Percentiles rank a stretch among this genome's conserved stretches.
phyloP scores from a whole-genome alignment of 768 basidiomycete genomes.

The Boletus bicolor region DNA sequence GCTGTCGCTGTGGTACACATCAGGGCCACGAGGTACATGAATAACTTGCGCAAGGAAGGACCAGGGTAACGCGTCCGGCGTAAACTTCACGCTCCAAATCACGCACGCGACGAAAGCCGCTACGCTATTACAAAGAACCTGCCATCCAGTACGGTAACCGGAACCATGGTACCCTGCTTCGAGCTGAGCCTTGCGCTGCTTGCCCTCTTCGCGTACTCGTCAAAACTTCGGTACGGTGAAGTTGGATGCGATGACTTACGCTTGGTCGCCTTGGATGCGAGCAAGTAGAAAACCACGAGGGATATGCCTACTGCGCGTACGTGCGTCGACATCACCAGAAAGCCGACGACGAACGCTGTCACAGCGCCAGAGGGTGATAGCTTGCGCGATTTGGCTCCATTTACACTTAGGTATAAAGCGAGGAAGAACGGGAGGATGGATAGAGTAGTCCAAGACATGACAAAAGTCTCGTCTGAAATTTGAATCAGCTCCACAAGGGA shows the following conservation, averaged over 20 bases:
- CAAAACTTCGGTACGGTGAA: neutral
- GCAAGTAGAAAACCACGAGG: conserved; percentile 74
- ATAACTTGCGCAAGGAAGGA: conserved; percentile 15
- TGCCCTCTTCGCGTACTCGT: conserved; percentile 51
- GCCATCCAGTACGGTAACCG: conserved; percentile 74
- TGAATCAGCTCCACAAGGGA: neutral
- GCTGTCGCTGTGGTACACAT: conserved; percentile 35
- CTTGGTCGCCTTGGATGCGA: conserved; percentile 83
- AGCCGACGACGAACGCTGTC: conserved; percentile 76
- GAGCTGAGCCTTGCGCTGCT: conserved; percentile 64
- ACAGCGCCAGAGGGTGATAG: conserved; percentile 74
- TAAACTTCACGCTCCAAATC: conserved; percentile 63
- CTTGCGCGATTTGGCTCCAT: conserved; percentile 73
- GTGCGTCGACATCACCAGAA: conserved; percentile 65
- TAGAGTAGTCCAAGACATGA: conserved; percentile 29
- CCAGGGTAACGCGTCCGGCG: conserved; percentile 42
- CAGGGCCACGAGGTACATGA: conserved; percentile 10
- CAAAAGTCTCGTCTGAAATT: neutral
- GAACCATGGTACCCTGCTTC: conserved; percentile 76
- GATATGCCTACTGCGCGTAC: conserved; percentile 61
- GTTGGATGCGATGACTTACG: conserved; percentile 37
- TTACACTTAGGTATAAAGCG: conserved; percentile 54
- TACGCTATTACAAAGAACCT: conserved; percentile 80
- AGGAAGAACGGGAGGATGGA: conserved; percentile 43
- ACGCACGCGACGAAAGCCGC: conserved; percentile 57